These are phyloP conservation scores for Encephalitozoon cuniculi DNA, from an alignment of 371 early-diverging fungal genomes.

Conservation along the genomic window DNA sequence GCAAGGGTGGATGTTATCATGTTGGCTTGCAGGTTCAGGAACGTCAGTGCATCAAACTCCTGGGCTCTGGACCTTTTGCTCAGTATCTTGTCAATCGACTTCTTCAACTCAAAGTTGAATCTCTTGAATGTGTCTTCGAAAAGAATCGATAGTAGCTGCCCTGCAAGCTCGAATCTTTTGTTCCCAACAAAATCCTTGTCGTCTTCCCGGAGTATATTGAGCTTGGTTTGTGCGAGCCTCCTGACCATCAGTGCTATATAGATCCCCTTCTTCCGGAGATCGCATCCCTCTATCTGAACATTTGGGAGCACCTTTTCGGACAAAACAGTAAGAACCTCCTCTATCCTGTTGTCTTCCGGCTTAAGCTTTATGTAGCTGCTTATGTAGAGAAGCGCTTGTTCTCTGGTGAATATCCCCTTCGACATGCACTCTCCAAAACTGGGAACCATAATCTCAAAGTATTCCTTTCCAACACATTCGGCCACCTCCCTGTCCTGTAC, in stretches of 20 bases:
- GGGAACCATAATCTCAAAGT: constrained; percentile 73
- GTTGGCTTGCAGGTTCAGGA: constrained; percentile 71
- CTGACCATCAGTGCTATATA: constrained; percentile 94
- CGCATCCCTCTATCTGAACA: constrained; percentile 70
- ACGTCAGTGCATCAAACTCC: constrained; percentile 82
- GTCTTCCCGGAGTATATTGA: constrained; percentile 74
- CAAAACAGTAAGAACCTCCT: constrained; percentile 80
- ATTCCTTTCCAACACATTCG: constrained; percentile 73
- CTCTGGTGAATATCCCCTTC: constrained; percentile 69
- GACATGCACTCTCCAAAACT: constrained; percentile 76
- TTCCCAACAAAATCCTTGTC: constrained; percentile 99
- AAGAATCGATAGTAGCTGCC: constrained; percentile 84
- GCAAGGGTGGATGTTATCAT: constrained; percentile 84
- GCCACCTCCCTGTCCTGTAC: constrained; percentile 86
- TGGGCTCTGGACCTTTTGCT: constrained; percentile 80
- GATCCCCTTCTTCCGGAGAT: constrained; percentile 72
- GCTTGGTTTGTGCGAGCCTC: constrained; percentile 72
- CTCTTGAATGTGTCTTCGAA: constrained; percentile 99
- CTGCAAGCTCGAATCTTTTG: constrained; percentile 93
- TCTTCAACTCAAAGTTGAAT: constrained; percentile 72
- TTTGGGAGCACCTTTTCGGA: constrained; percentile 85
- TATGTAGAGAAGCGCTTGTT: constrained; percentile 63
- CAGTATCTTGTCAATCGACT: constrained; percentile 73
- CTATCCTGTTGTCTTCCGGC: constrained; percentile 60
- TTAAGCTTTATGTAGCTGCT: constrained; percentile 36